Base-by-base conservation (phyloP, 208 protist species). In the Tritrichomonas foetus region DNA sequence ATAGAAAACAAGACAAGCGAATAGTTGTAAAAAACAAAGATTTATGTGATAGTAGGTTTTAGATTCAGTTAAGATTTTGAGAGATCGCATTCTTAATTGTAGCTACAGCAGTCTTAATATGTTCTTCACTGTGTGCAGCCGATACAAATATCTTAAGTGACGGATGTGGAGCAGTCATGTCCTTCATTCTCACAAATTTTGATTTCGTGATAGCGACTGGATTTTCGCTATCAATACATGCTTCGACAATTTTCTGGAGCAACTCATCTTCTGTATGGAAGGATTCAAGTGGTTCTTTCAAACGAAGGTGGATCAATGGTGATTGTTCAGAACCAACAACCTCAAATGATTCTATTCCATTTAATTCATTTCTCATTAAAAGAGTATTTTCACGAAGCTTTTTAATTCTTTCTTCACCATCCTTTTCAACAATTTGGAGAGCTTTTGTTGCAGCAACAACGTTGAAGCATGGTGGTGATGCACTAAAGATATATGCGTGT, bases 401-500 rank as follows among this genome's bases (percentile, higher is more conserved):
- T 5, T 3, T 13, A 47, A 92, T 74, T 30, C 44, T 49, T 36
- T 78, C 78, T 41, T 47, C 47, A 20, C 89, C 89, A 75, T 92
- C 78, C 16, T 66, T 44, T n/a, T 97, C 94, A 3, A 99, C 94
- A 14, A 97, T 92, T 0, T 95, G 94, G 22, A 99, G 94, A 3
- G 96, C 96, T 61, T 94, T 95, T 20, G 96, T 96, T 27, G 97
- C 97, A 22, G 97, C 96, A 2, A 96, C 95, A 3, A 97, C 97
- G 11, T 98, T 93, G 94, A 98, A 98, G 20, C 98, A 97, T 22
- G 98, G 98, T 16, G 98, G 95, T 11, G 98, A 99, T 13, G 98
- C 98, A 27, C 97, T 98, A 95, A 99, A 99, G 66, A 98, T 96
- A 96, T 99, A 99, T 50, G 97, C 98, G 0, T 96, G 94, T 30